phyloP scores from a whole-genome alignment of 257 asterid genomes.

The Parsonsia alboflavescens region DNA sequence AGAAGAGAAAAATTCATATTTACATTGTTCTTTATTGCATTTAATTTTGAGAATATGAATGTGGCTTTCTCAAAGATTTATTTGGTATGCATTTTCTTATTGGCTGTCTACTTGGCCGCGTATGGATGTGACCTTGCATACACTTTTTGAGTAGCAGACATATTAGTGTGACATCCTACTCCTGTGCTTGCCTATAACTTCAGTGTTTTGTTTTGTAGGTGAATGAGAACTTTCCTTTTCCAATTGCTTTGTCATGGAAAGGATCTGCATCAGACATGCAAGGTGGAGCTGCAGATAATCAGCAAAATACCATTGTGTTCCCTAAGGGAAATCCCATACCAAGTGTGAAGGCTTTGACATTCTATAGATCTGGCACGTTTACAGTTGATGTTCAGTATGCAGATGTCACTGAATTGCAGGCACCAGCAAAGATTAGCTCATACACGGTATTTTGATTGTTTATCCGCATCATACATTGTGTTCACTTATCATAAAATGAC shows the following conservation, averaged over 20 bases:
- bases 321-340: constrained; percentile 90
- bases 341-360: constrained; percentile 86
- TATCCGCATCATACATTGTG: background rate
- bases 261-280: constrained; percentile 56
- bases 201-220: constrained; percentile 49
- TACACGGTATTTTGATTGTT: constrained; percentile 51
- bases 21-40: background rate
- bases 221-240: constrained; percentile 66
- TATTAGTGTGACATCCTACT: too few species aligned
- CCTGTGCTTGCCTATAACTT: background rate
- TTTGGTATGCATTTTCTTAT: background rate
- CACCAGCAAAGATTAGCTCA: constrained; percentile 70
- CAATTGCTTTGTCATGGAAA: constrained; percentile 82
- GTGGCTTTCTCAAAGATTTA: background rate
- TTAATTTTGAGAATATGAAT: background rate
- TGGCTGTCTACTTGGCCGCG: background rate
- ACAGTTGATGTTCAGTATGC: constrained; percentile 65
- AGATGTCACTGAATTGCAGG: constrained; percentile 69
- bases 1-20: background rate
- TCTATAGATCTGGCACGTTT: constrained; percentile 70
- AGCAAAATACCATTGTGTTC: constrained; percentile 72
- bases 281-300: constrained; percentile 52
- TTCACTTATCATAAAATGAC: background rate
- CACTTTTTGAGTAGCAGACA: too few species aligned
- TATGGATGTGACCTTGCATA: too few species aligned